A percentile compares a stretch with the other conserved stretches of the same genome.
phyloP scores from a whole-genome alignment of 108 stramenopile genomes.

The Poteriospumella lacustris region DNA sequence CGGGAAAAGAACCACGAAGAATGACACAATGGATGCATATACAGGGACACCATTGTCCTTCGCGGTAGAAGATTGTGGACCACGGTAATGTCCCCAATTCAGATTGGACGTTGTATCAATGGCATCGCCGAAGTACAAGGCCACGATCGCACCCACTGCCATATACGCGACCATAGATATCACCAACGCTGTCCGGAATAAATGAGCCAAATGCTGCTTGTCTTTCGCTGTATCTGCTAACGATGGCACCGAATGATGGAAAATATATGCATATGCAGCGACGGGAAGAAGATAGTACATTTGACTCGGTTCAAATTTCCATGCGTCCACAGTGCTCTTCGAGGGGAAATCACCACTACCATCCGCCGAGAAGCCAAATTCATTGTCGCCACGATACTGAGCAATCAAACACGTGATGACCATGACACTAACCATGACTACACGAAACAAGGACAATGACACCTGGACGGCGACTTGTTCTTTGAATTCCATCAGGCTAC shows the following conservation, averaged over 20 bases:
- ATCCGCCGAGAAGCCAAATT: background rate
- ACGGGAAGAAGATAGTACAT: conserved; percentile 48
- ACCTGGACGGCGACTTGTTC: conserved; percentile 55
- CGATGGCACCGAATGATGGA: conserved; percentile 53
- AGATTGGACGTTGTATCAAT: conserved; percentile 31
- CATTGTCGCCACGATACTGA: background rate
- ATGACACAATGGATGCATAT: background rate
- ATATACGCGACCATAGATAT: conserved; percentile 36
- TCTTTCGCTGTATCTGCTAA: conserved; percentile 44
- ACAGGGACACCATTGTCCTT: background rate
- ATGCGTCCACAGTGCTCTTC: background rate
- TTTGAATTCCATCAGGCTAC: conserved; percentile 50
- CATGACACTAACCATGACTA: conserved; percentile 37
- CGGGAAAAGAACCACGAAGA: conserved; percentile 41
- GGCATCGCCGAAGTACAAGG: conserved; percentile 38
- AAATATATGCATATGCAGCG: conserved; percentile 49
- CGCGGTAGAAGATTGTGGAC: no score
- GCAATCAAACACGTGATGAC: conserved; percentile 26
- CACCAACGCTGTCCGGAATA: conserved; percentile 39
- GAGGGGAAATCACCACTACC: background rate
- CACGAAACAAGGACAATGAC: conserved; percentile 41
- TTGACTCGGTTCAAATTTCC: conserved; percentile 19
- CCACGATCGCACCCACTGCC: conserved; percentile 34
- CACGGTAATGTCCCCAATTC: conserved; percentile 34
- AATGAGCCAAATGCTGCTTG: conserved; percentile 31